Base-by-base conservation (phyloP, 1,284 basidiomycete genomes). In the Violaceomyces palustris region DNA sequence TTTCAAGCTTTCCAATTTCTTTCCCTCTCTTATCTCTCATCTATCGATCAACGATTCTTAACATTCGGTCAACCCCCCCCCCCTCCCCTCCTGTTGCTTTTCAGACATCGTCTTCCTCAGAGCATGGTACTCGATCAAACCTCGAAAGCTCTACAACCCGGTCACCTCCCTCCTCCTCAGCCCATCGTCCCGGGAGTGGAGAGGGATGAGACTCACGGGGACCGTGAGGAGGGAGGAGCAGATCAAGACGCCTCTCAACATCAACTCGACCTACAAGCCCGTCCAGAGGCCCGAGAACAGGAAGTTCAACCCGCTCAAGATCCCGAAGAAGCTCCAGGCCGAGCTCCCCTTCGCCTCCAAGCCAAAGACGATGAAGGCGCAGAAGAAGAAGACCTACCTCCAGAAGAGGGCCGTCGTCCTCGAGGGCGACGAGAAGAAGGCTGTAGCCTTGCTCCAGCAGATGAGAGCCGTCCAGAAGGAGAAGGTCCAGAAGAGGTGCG, bases 61-160 rank as follows among this genome's bases (percentile, higher is more conserved):
- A n/a, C n/a, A n/a, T n/a, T n/a, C n/a, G n/a, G n/a, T n/a, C n/a
- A n/a, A n/a, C n/a, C n/a, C n/a, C n/a, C n/a, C n/a, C n/a, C 18
- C 11, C 6, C 8, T 4, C 19, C 7, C 42, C 91, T n/a, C n/a
- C n/a, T n/a, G n/a, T n/a, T n/a, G n/a, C n/a, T n/a, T n/a, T n/a
- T n/a, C n/a, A n/a, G 93, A 98, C 70, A 86, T 98, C 49, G 80
- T 97, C 44, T 97, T 99, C 78, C 78, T 99, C 9, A 82, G 94
- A 18, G 91, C 91, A 1, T 99, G 94, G 93, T 94, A 93, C 75
- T 86, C 89, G 17, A 85, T 98, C 44, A 83, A 91, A 69, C 94
- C 93, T 4, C 83, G 92, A 52, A 87, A 88, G 75, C 91, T 89
- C 75, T 99, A 97, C 79, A 97, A 94, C 71, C 88, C 94, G 1